Evolutionary conservation across 768 basidiomycete species (phyloP).

Genomic region (Auriscalpium microsporum): DNA sequence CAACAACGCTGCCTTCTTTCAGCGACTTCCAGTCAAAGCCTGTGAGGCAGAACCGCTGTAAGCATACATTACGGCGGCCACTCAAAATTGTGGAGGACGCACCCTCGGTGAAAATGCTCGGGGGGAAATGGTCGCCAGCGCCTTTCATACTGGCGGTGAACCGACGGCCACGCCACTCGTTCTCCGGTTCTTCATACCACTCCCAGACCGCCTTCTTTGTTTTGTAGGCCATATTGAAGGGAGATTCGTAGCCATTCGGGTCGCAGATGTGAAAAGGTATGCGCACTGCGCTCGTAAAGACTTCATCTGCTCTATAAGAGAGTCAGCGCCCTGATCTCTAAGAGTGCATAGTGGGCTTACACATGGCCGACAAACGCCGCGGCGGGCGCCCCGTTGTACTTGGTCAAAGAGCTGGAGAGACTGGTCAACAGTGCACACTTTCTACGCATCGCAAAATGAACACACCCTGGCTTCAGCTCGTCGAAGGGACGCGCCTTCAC

Average conservation of each 20-base stretch:
- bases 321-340: background rate
- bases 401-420: background rate
- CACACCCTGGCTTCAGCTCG: slow-evolving; percentile 3
- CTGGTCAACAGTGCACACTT: too few species aligned
- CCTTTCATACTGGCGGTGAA: slow-evolving; percentile 1
- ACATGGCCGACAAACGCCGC: slow-evolving; percentile 15
- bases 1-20: slow-evolving; percentile 22
- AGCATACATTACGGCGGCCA: background rate
- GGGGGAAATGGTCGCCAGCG: background rate
- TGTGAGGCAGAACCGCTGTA: slow-evolving; percentile 2
- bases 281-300: background rate
- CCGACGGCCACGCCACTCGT: slow-evolving; percentile 1
- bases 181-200: slow-evolving; percentile 2
- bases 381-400: slow-evolving; percentile 10
- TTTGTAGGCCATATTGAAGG: background rate
- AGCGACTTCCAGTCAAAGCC: slow-evolving; percentile 30
- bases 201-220: background rate
- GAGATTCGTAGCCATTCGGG: background rate
- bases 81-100: too few species aligned
- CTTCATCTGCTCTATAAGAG: slow-evolving; percentile 4
- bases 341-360: background rate
- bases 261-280: background rate
- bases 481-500: slow-evolving; percentile 24
- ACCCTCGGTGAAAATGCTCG: background rate
- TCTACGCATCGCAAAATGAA: background rate